Conservation (phyloP, 2,329 filamentous ascomycete genomes). For the Xylaria sp. region DNA sequence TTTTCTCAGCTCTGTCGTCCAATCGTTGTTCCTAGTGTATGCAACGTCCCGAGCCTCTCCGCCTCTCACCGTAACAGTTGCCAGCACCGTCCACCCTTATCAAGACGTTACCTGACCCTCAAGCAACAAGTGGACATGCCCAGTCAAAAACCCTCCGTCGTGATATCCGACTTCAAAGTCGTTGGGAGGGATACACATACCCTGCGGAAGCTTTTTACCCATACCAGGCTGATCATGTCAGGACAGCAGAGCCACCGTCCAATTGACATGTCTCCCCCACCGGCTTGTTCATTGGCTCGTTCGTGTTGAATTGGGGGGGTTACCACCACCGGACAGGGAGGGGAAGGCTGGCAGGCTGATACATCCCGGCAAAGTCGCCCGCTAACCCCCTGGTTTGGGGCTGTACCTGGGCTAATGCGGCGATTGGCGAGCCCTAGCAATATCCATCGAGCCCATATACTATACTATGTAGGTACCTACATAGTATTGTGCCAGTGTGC, state of each 20-base stretch:
- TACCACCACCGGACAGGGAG: slow-evolving; percentile 24
- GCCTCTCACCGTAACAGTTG: slow-evolving; percentile 11
- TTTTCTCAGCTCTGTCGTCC: slow-evolving; percentile 6
- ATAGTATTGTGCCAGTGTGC: not conserved
- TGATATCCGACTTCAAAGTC: not conserved
- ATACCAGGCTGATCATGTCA: not conserved
- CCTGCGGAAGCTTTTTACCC: not conserved
- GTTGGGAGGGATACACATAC: not conserved
- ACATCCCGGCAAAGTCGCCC: slow-evolving; percentile 14
- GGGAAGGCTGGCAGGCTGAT: slow-evolving; percentile 21
- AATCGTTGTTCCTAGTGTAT: slow-evolving; percentile 15
- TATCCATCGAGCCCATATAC: not conserved
- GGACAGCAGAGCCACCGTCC: slow-evolving; percentile 15
- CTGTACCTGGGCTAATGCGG: slow-evolving; percentile 34
- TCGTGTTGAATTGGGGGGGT: slow-evolving; percentile 28
- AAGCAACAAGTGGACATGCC: not conserved
- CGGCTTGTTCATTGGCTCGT: slow-evolving; percentile 24
- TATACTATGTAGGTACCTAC: not conserved
- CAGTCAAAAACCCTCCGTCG: not conserved
- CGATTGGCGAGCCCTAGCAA: slow-evolving; percentile 5
- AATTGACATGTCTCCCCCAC: slow-evolving; percentile 18
- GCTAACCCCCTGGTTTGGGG: slow-evolving; percentile 33
- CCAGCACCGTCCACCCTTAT: slow-evolving; percentile 11
- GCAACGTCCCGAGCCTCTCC: slow-evolving; percentile 23
- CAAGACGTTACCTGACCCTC: not conserved